Percentiles rank a stretch among this genome's conserved stretches.
Evolutionary conservation across 1,284 basidiomycete species (phyloP).

Genomic region (Melampsora americana): DNA sequence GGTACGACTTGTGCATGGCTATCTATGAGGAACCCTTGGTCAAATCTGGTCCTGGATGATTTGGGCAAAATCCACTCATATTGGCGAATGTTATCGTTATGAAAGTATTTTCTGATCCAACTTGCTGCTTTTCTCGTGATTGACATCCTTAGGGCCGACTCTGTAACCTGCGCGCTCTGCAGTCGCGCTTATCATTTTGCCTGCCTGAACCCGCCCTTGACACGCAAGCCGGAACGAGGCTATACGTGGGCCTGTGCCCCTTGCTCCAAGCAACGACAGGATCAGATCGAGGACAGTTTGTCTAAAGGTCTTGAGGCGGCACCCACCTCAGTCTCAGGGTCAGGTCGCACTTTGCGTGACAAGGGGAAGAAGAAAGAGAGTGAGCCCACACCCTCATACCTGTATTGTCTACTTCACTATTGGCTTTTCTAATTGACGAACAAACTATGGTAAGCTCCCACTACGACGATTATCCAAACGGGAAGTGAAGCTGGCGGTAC

Average conservation of each 20-base stretch:
- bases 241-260: slow-evolving; percentile 44
- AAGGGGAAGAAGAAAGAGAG: slow-evolving; percentile 44
- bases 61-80: neutral
- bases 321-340: slow-evolving; percentile 3
- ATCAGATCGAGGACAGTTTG: slow-evolving; percentile 30
- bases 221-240: slow-evolving; percentile 42
- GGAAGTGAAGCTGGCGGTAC: slow-evolving; percentile 29
- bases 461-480: slow-evolving; percentile 30
- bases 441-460: slow-evolving; percentile 8
- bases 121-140: too few relatives aligned
- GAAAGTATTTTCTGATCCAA: too few relatives aligned
- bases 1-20: neutral
- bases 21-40: too few relatives aligned
- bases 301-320: neutral
- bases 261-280: slow-evolving; percentile 44
- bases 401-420: neutral
- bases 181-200: slow-evolving; percentile 42
- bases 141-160: slow-evolving; percentile 28
- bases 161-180: slow-evolving; percentile 42
- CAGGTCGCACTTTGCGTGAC: slow-evolving; percentile 34
- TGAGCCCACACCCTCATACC: neutral
- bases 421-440: neutral
- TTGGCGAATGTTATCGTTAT: too few relatives aligned
- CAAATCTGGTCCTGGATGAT: too few relatives aligned
- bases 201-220: slow-evolving; percentile 44